A percentile compares a stretch with the other conserved stretches of the same genome.
These are phyloP conservation scores for Multifurca ochricompacta DNA, from an alignment of 768 basidiomycete species.

Conservation along the genomic window DNA sequence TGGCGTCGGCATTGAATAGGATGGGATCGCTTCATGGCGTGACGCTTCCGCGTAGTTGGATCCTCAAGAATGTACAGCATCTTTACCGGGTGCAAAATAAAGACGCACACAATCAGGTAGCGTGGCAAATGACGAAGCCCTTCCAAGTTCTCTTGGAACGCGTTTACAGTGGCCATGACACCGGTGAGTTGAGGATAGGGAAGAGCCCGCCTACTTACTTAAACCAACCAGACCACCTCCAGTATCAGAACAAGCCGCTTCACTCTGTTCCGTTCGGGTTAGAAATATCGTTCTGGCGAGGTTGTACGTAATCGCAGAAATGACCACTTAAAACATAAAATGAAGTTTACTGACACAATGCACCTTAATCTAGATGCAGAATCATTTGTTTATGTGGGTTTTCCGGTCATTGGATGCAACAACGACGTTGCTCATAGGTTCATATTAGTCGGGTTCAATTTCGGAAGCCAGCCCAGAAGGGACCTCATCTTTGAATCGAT, in stretches of 20 bases:
- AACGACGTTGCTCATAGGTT: not conserved
- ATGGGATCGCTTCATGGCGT: not conserved
- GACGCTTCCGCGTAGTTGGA: conserved; percentile 21
- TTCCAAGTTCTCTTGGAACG: conserved; percentile 16
- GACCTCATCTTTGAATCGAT: not conserved
- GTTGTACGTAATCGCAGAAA: not conserved
- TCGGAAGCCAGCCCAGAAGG: not conserved
- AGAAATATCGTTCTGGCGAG: conserved; percentile 8
- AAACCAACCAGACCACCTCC: not conserved
- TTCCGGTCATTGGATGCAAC: not conserved
- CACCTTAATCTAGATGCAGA: conserved; percentile 2
- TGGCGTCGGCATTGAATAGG: conserved; percentile 1
- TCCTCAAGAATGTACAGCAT: conserved; percentile 10
- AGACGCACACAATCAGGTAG: not conserved
- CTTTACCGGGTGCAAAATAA: conserved; percentile 10
- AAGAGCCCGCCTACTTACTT: not conserved
- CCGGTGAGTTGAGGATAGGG: not conserved
- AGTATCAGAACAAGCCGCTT: conserved; percentile 6
- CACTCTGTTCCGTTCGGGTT: not conserved
- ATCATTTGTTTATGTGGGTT: conserved; percentile 8
- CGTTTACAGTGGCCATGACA: conserved; percentile 9
- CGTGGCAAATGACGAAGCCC: not conserved
- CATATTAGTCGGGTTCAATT: conserved; percentile 8
- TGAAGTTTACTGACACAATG: not conserved
- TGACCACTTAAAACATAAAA: not conserved